Percentiles rank a stretch among this genome's conserved stretches.
Conservation (phyloP, 441 rosid genomes). For the Adansonia rubrostipa region DNA sequence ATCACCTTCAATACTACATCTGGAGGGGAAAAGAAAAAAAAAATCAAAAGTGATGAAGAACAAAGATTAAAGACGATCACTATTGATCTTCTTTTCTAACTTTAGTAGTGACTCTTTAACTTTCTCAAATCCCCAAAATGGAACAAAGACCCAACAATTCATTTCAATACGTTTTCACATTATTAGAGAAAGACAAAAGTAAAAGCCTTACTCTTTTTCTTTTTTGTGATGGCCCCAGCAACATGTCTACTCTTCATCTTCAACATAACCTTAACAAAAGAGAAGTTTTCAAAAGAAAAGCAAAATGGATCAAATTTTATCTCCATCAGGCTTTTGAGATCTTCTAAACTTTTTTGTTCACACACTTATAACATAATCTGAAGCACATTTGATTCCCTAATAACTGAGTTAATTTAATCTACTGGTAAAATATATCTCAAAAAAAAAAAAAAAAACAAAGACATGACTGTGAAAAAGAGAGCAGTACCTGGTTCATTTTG, state of each 20-base stretch:
- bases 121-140: constrained; percentile 64
- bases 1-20: constrained; percentile 81
- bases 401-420: constrained; percentile 42
- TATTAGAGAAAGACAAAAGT: constrained; percentile 50
- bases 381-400: constrained; percentile 58
- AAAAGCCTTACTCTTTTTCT: constrained; percentile 89
- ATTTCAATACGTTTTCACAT: constrained; percentile 44
- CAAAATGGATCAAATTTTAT: constrained; percentile 36
- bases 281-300: constrained; percentile 19
- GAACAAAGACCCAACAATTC: constrained; percentile 56
- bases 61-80: constrained; percentile 29
- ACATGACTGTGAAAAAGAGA: background rate
- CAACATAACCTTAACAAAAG: constrained; percentile 67
- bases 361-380: constrained; percentile 36
- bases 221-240: constrained; percentile 91
- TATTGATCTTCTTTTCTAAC: constrained; percentile 31
- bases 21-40: constrained; percentile 33
- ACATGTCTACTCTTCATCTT: constrained; percentile 96
- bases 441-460: background rate
- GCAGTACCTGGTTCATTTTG: constrained; percentile 68
- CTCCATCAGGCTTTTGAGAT: constrained; percentile 36
- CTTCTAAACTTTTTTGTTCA: constrained; percentile 38
- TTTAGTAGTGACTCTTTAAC: constrained; percentile 32
- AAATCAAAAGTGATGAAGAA: constrained; percentile 9
- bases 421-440: background rate